Evolutionary conservation across 73 alveolate species (phyloP).

Genomic region (Loxodes magnus): DNA sequence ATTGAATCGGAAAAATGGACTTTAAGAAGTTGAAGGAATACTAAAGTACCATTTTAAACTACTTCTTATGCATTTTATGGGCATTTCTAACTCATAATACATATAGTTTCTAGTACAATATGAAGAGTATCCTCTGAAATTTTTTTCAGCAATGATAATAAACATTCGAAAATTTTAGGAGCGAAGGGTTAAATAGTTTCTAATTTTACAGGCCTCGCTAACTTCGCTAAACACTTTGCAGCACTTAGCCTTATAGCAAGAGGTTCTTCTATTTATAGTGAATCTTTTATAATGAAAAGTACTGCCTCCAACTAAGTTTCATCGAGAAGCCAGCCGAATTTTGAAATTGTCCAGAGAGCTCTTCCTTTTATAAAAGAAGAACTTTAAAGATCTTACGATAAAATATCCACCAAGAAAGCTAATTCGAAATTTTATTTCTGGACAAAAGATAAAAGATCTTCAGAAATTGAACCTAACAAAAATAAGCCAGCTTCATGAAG

Average conservation of each 20-base stretch:
- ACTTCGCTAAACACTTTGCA: slow-evolving; percentile 22
- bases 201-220: slow-evolving; percentile 23
- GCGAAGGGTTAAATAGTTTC: slow-evolving; percentile 6
- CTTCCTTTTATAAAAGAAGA: slow-evolving; percentile 31
- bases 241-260: slow-evolving; percentile 34
- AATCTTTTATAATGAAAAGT: slow-evolving; percentile 4
- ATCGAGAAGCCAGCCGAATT: slow-evolving; percentile 28
- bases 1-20: slow-evolving; percentile 47
- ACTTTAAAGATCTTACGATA: slow-evolving; percentile 20
- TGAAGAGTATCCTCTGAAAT: slow-evolving; percentile 59
- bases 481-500: slow-evolving; percentile 37
- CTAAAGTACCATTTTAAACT: slow-evolving; percentile 53
- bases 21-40: slow-evolving; percentile 42
- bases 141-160: slow-evolving; percentile 35
- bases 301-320: slow-evolving; percentile 14
- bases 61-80: slow-evolving; percentile 48
- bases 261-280: neutral
- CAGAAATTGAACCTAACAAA: slow-evolving; percentile 35
- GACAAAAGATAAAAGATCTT: slow-evolving; percentile 30
- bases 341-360: slow-evolving; percentile 31
- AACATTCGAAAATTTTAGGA: slow-evolving; percentile 23
- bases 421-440: slow-evolving; percentile 10
- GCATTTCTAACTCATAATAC: slow-evolving; percentile 34
- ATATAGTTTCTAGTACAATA: slow-evolving; percentile 66
- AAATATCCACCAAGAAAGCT: slow-evolving; percentile 17